Conservation (phyloP, 495 filamentous ascomycete species). For the Bathelium albidoporum region DNA sequence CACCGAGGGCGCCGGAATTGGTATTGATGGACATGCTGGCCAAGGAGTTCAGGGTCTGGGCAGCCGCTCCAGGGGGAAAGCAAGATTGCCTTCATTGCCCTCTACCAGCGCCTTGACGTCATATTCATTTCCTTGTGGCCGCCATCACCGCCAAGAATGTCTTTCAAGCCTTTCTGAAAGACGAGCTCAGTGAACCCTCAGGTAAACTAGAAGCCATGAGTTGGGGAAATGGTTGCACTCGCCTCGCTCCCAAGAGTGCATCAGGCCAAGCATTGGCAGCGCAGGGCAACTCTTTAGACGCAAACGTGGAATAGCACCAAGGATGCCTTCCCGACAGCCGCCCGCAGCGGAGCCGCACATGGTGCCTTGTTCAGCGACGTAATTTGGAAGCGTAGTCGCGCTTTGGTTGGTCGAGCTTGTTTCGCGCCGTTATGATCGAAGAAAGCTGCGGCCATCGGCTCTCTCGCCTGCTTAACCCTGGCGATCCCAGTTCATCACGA, state of each 20-base stretch:
- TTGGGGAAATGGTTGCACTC: constrained; percentile 13
- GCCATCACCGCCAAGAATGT: not conserved
- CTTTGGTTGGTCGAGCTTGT: not conserved
- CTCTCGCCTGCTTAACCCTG: not conserved
- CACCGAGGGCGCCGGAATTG: not conserved
- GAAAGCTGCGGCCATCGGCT: not conserved
- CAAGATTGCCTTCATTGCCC: not conserved
- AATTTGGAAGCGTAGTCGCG: not conserved
- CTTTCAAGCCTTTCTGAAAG: not conserved
- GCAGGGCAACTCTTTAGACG: not conserved
- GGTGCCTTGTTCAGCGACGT: not conserved
- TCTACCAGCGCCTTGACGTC: not conserved
- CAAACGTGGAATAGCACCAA: not conserved
- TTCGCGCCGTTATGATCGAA: not conserved
- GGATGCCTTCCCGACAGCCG: not conserved
- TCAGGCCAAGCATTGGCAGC: not conserved
- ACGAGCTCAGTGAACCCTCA: not conserved
- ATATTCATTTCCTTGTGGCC: not conserved
- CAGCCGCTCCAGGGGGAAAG: not conserved
- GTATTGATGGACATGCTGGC: not conserved
- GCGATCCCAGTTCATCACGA: constrained; percentile 1
- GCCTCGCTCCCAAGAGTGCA: constrained; percentile 11
- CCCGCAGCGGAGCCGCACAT: constrained; percentile 4
- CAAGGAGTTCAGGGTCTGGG: not conserved
- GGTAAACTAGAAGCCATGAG: constrained; percentile 5